These are phyloP conservation scores for Ophiostoma australiae DNA, from an alignment of 2,329 filamentous ascomycete genomes.

Conservation along the genomic window DNA sequence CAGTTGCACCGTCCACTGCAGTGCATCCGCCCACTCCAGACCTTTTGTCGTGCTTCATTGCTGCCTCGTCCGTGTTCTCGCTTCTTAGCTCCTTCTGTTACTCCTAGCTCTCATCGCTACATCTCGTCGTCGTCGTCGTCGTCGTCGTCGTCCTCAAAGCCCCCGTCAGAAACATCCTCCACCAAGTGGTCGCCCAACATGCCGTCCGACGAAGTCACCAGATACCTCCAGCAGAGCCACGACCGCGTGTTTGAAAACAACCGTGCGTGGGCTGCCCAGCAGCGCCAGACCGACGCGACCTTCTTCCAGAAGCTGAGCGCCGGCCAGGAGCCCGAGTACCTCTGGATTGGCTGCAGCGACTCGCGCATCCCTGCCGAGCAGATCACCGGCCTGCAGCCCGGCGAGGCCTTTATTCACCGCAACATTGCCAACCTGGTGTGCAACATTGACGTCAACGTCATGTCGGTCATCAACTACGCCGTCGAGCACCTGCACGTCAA, in stretches of 20 bases:
- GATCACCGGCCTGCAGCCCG: constrained; percentile 75
- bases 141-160: too few species aligned
- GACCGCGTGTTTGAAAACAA: constrained; percentile 66
- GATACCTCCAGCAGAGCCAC: constrained; percentile 59
- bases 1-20: constrained; percentile 1
- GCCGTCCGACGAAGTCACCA: constrained; percentile 40
- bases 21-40: not conserved
- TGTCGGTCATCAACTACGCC: constrained; percentile 70
- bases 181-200: constrained; percentile 20
- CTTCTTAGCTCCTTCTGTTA: not conserved
- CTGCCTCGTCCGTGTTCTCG: not conserved
- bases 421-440: constrained; percentile 90
- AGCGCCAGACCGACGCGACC: constrained; percentile 53
- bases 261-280: constrained; percentile 58
- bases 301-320: constrained; percentile 61
- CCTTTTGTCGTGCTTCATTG: not conserved
- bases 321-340: constrained; percentile 65
- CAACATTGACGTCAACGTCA: constrained; percentile 55
- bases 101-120: not conserved
- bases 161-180: too few species aligned
- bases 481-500: constrained; percentile 75
- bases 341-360: constrained; percentile 90
- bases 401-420: constrained; percentile 88
- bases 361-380: constrained; percentile 87
- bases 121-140: not conserved